These are phyloP conservation scores for Soucietia sequanensis DNA, from an alignment of 805 yeast species.

Conservation along the genomic window DNA sequence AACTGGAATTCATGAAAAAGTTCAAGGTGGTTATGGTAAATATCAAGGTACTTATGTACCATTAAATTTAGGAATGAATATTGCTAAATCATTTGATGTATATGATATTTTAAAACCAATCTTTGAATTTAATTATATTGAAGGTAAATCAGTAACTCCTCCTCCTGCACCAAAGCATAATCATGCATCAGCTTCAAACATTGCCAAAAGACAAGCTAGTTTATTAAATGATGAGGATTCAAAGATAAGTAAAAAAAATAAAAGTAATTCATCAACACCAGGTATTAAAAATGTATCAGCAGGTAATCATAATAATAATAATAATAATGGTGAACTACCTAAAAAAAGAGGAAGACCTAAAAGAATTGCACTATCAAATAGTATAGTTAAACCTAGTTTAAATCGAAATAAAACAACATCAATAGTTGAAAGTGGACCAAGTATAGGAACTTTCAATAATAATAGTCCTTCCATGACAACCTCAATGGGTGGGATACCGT, in stretches of 20 bases:
- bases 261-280: slow-evolving; percentile 21
- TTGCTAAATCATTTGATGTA: slow-evolving; percentile 40
- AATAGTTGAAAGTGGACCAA: slow-evolving; percentile 26
- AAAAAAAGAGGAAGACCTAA: slow-evolving; percentile 39
- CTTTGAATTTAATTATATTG: slow-evolving; percentile 54
- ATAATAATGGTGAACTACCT: slow-evolving; percentile 25
- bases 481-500: slow-evolving; percentile 7
- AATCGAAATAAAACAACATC: slow-evolving; percentile 35
- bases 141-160: slow-evolving; percentile 41
- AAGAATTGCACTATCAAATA: slow-evolving; percentile 20
- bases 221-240: slow-evolving; percentile 7
- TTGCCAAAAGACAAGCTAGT: slow-evolving; percentile 30
- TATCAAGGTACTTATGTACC: slow-evolving; percentile 54
- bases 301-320: no score
- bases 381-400: slow-evolving; percentile 21
- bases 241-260: slow-evolving; percentile 15
- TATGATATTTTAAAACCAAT: slow-evolving; percentile 60
- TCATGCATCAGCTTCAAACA: slow-evolving; percentile 45
- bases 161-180: slow-evolving; percentile 49
- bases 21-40: slow-evolving; percentile 74
- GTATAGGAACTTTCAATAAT: slow-evolving; percentile 28
- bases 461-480: slow-evolving; percentile 9
- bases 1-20: slow-evolving; percentile 65
- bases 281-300: no score
- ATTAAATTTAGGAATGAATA: slow-evolving; percentile 37